A percentile compares a stretch with the other conserved stretches of the same genome.
Conservation (phyloP, 352 stramenopile genomes). For the Phytophthora lateralis region DNA sequence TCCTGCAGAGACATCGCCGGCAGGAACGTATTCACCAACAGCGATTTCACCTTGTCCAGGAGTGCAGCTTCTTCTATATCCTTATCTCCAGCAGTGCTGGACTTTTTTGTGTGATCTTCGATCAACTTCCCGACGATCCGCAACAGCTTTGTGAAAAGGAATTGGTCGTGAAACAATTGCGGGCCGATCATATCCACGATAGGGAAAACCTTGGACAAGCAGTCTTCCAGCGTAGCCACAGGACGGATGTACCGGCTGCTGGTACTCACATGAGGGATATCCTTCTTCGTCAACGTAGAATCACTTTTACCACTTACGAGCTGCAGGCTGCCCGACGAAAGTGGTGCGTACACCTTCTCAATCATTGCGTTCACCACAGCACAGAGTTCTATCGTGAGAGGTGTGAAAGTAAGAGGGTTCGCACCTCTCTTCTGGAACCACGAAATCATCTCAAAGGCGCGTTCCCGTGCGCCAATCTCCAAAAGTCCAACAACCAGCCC, state of each 20-base stretch:
- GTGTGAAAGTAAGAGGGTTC: slow-evolving; percentile 70
- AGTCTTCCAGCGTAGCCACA: slow-evolving; percentile 46
- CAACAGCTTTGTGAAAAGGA: slow-evolving; percentile 78
- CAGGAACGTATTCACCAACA: slow-evolving; percentile 73
- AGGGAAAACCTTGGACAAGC: slow-evolving; percentile 53
- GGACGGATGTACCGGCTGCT: slow-evolving; percentile 41
- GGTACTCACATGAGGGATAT: slow-evolving; percentile 9
- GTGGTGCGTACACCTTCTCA: slow-evolving; percentile 51
- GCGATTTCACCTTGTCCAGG: slow-evolving; percentile 45
- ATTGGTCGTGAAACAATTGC: slow-evolving; percentile 70
- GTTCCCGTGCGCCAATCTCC: slow-evolving; percentile 67
- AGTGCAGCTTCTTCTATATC: slow-evolving; percentile 22
- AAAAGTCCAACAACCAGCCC: slow-evolving; percentile 82
- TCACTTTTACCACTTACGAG: slow-evolving; percentile 34
- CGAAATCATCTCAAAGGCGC: slow-evolving; percentile 80
- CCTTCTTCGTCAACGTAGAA: slow-evolving; percentile 9
- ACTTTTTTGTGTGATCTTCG: slow-evolving; percentile 43
- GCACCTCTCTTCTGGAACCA: slow-evolving; percentile 74
- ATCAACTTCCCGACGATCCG: slow-evolving; percentile 65
- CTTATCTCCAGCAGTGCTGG: slow-evolving; percentile 13
- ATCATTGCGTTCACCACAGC: slow-evolving; percentile 72
- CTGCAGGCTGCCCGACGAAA: slow-evolving; percentile 60
- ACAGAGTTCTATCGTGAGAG: slow-evolving; percentile 69
- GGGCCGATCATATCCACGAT: slow-evolving; percentile 70
- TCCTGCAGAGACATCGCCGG: slow-evolving; percentile 72